A percentile compares a stretch with the other conserved stretches of the same genome.
Evolutionary conservation across 345 rosid genomes (phyloP).

Genomic region (Eucalyptus sp.): DNA sequence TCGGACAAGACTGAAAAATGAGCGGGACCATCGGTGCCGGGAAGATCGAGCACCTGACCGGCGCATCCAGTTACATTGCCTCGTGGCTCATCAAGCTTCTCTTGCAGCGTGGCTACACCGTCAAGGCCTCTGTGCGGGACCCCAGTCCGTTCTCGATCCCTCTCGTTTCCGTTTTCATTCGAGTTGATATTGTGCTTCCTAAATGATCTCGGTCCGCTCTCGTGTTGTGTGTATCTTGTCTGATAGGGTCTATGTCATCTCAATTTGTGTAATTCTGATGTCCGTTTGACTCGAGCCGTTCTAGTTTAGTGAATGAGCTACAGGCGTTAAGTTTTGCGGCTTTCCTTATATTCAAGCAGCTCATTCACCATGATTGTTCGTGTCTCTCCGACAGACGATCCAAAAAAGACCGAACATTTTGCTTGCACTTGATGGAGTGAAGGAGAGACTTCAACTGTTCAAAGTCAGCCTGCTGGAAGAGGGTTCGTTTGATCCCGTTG

Average conservation of each 20-base stretch:
- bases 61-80: conserved; percentile 82
- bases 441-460: conserved; percentile 50
- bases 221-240: background rate
- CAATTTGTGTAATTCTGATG: background rate
- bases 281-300: background rate
- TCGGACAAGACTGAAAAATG: conserved; percentile 8
- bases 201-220: background rate
- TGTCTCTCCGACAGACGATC: conserved; percentile 29
- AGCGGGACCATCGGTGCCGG: conserved; percentile 23
- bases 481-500: conserved; percentile 57
- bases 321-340: background rate
- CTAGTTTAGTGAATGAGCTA: background rate
- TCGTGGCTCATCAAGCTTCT: conserved; percentile 81
- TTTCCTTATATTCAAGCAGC: background rate
- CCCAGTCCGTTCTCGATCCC: conserved; percentile 33
- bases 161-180: background rate
- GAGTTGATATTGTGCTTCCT: background rate
- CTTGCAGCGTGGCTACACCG: conserved; percentile 60
- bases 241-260: background rate
- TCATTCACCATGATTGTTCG: background rate
- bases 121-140: conserved; percentile 78
- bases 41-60: conserved; percentile 63
- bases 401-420: conserved; percentile 54
- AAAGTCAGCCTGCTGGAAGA: conserved; percentile 66
- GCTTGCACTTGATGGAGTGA: conserved; percentile 57